Percentiles rank a stretch among this genome's conserved stretches.
Evolutionary conservation across 106 monocot genomes (phyloP).

Genomic region (Dendrobium nobile): DNA sequence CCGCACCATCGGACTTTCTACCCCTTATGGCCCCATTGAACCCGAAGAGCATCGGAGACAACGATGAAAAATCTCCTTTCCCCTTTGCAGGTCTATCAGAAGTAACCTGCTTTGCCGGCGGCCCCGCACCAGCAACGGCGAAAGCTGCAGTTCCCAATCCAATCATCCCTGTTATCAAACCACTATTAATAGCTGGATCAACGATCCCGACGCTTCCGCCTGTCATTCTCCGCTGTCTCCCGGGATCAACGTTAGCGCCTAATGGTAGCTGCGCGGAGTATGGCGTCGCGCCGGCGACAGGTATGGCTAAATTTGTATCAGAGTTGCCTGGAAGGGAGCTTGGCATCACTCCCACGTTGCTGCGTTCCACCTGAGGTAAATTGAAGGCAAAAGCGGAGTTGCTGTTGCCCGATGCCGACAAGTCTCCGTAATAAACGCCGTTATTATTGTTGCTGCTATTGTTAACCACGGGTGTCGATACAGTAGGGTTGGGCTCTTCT

Average conservation of each 20-base stretch:
- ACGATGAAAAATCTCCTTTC: conserved; percentile 29
- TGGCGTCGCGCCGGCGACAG: background rate
- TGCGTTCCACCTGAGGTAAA: background rate
- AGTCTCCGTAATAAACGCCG: conserved; percentile 18
- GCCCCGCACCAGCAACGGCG: conserved; percentile 7
- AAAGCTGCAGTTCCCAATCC: conserved; percentile 30
- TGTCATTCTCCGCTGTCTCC: conserved; percentile 5
- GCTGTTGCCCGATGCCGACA: conserved; percentile 4
- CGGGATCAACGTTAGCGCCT: conserved; percentile 10
- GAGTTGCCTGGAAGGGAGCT: background rate
- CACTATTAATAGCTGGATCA: conserved; percentile 24
- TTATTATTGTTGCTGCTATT: background rate
- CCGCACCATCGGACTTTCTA: conserved; percentile 32
- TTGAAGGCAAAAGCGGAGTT: background rate
- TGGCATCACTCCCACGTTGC: background rate
- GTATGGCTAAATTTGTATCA: conserved; percentile 7
- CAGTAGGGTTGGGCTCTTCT: conserved; percentile 22
- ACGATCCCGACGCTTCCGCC: conserved; percentile 29
- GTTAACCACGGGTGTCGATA: background rate
- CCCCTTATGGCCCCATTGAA: conserved; percentile 32
- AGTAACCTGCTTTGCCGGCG: conserved; percentile 22
- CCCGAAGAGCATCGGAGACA: conserved; percentile 43
- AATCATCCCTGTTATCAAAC: conserved; percentile 25
- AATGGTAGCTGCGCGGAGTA: conserved; percentile 11
- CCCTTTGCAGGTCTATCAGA: conserved; percentile 18